Evolutionary conservation across 768 basidiomycete species (phyloP), one percentile per base, ranked within the genome.

Genomic region (Collybiopsis luxurians): DNA sequence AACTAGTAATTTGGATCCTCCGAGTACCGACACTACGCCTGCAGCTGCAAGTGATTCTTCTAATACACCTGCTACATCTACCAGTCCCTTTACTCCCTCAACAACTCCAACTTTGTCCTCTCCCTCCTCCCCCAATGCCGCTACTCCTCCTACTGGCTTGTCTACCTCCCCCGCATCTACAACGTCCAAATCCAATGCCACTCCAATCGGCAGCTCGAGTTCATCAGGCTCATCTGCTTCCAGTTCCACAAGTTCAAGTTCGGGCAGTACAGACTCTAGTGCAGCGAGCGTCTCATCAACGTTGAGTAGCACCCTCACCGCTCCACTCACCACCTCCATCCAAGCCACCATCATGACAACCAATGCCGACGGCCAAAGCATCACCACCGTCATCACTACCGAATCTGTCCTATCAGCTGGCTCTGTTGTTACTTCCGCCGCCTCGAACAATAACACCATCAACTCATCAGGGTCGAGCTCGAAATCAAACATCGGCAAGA

Each of bases 141-240:
- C 52, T 24, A 27, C 53, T 23, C 15, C 28, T 11, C 23, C 23
- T 24, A 17, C 53, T 12, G 19, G 26, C 13, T 53, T 36, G 9
- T 56, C 61, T 36, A 55, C 42, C 46, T 47, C 63, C 19, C 36
- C 44, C 36, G 19, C 60, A 4, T 21, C 4, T 30, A 44, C n/a
- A n/a, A n/a, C 42, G 6, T 44, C 42, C 5, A 19, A n/a, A 44
- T 40, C 51, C 12, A 24, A 53, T 19, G 44, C 26, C 15, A 28
- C 43, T 12, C 5, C 31, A 13, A 6, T 13, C 13, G 31, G 31
- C 13, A 34, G 31, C 44, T 46, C 43, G 19, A 45, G 21, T 28
- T 24, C 27, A 23, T 24, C 27, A 11, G 19, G 19, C 27, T 26
- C 43, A 21, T 1, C 31, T 34, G 44, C 21, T 26, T 49, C 47